Evolutionary conservation across 306 rosid genomes (phyloP), one percentile per base, ranked within the genome.

Genomic region (Trifolium subterraneum): DNA sequence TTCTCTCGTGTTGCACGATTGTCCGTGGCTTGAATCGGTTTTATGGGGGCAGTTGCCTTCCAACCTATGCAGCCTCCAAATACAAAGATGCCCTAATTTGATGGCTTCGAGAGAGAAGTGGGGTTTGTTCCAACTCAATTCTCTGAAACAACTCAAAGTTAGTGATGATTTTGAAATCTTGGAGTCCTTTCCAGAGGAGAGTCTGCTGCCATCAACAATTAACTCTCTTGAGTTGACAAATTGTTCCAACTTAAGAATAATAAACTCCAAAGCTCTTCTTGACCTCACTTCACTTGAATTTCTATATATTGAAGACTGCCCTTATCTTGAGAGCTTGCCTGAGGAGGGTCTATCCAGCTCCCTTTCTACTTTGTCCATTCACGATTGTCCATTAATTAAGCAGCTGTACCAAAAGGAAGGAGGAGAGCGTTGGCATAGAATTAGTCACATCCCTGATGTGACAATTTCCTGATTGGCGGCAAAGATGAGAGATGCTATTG

Each of bases 261-360:
- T 71, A 12, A 76, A 85, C 4, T 14, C 7, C 14, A 52, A 7
- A 6, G 81, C 78, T n/a, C 42, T 86, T 48, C 78, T 65, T 52
- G 54, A 50, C 15, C 81, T 80, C 7, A 39, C 60, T 22, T 82
- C 44, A 55, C 86, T 83, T 48, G 18, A 47, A n/a, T 0, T 5
- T 11, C 41, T 82, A 31, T 0, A 0, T 0, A 10, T 86, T 4
- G 0, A 0, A 0, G 0, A 0, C 0, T 85, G 88, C n/a, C 47
- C 64, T 25, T 3, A 8, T 38, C 75, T 85, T 18, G 64, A 18
- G 35, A 15, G 18, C 52, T 35, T 82, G 52, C 80, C 80, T 12
- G 64, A 44, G 10, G 55, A 59, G 10, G 76, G 47, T 14, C 44
- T 84, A 18, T 54, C 78, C 59, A 19, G 12, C 33, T 72, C 72